phyloP scores from a whole-genome alignment of 306 rosid genomes.

The Myrica gale region DNA sequence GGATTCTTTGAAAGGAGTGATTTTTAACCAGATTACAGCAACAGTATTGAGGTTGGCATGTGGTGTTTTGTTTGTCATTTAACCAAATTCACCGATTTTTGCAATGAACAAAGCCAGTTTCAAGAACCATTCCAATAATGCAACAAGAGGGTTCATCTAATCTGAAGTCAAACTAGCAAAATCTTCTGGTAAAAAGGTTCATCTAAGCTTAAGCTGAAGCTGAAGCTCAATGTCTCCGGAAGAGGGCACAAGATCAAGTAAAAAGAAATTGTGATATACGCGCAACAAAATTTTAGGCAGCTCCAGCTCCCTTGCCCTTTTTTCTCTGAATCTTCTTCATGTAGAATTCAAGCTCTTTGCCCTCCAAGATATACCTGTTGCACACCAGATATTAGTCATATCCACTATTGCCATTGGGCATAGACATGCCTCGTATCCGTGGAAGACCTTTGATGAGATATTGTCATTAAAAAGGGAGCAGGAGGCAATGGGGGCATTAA shows the following conservation, averaged over 20 bases:
- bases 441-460: no score
- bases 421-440: no score
- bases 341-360: slow-evolving; percentile 38
- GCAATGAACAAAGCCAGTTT: not conserved
- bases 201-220: not conserved
- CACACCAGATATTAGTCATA: not conserved
- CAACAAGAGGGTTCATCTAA: not conserved
- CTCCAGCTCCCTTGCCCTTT: slow-evolving; percentile 34
- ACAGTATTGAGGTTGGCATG: no score
- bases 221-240: not conserved
- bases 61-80: no score
- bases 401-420: no score
- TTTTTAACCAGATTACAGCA: no score
- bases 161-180: not conserved
- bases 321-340: slow-evolving; percentile 39
- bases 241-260: not conserved
- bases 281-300: slow-evolving; percentile 22
- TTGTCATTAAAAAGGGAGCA: no score
- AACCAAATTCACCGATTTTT: no score
- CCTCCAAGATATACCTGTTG: slow-evolving; percentile 36
- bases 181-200: not conserved
- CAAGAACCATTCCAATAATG: not conserved
- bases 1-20: no score
- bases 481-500: not conserved
- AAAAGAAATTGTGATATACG: not conserved